These are phyloP conservation scores for Mycena latifolia DNA, from an alignment of 768 basidiomycete genomes.

Conservation along the genomic window DNA sequence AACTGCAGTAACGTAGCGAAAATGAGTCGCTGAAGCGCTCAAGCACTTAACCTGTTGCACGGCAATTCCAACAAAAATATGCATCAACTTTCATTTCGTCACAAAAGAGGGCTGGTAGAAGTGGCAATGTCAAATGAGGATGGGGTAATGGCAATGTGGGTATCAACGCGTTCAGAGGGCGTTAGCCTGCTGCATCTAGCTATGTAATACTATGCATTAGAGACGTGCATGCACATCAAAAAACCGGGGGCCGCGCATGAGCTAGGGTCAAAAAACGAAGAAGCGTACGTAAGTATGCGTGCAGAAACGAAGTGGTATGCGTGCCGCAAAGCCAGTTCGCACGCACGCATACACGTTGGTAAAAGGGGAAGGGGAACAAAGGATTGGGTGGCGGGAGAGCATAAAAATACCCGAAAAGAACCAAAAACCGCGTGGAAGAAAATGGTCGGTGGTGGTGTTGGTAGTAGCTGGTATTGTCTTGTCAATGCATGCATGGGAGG, in stretches of 20 bases:
- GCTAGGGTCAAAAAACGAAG: no score
- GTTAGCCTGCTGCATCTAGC: conserved; percentile 12
- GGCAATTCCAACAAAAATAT: no score
- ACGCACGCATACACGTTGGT: neutral
- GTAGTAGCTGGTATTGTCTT: no score
- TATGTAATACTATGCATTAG: neutral
- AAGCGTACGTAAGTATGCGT: neutral
- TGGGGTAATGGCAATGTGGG: conserved; percentile 1
- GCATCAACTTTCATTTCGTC: no score
- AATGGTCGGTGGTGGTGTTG: neutral
- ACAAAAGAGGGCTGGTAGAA: no score
- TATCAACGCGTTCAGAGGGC: conserved; percentile 7
- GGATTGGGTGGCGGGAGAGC: neutral
- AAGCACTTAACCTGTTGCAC: no score
- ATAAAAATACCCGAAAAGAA: neutral
- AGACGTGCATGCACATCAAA: neutral
- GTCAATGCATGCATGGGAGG: no score
- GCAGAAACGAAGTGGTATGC: neutral
- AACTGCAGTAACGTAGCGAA: no score
- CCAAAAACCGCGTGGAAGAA: neutral
- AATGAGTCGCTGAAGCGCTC: no score
- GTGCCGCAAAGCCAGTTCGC: neutral
- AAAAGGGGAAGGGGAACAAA: neutral
- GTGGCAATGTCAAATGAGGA: no score
- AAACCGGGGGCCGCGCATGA: no score